phyloP scores from a whole-genome alignment of 2,329 filamentous ascomycete species.

The Chalaropsis thielavioides region DNA sequence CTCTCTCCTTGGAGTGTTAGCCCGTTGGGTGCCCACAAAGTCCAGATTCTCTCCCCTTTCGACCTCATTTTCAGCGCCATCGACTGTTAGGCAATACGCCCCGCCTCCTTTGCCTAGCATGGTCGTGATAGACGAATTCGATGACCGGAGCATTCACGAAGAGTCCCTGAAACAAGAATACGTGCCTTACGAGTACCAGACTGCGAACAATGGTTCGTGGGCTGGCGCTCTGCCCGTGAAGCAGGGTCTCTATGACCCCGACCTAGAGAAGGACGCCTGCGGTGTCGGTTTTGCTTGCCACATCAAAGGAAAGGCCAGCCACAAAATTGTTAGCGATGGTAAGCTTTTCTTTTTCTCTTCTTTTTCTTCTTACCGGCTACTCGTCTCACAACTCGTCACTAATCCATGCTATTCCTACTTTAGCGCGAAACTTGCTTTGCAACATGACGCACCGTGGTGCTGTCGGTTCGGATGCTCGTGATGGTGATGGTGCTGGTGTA shows the following conservation, averaged over 20 bases:
- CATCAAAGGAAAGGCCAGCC: constrained; percentile 92
- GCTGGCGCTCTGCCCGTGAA: constrained; percentile 89
- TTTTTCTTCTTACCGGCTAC: background rate
- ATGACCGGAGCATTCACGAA: constrained; percentile 44
- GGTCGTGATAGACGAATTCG: constrained; percentile 52
- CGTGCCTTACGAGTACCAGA: constrained; percentile 71
- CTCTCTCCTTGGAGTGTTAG: background rate
- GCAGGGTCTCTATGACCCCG: constrained; percentile 94
- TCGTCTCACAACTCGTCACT: background rate
- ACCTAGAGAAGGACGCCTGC: constrained; percentile 95
- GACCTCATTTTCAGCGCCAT: constrained; percentile 3
- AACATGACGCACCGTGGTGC: constrained; percentile 99
- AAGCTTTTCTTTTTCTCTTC: constrained; percentile 27
- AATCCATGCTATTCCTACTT: background rate
- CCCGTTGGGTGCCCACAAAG: background rate
- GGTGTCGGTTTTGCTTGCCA: constrained; percentile 98
- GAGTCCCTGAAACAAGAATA: constrained; percentile 47
- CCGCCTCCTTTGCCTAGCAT: constrained; percentile 46
- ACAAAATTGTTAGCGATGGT: constrained; percentile 99
- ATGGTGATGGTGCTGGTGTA: constrained; percentile 95
- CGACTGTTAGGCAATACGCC: constrained; percentile 6
- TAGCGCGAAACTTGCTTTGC: constrained; percentile 84
- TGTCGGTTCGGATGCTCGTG: constrained; percentile 91
- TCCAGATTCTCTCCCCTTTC: background rate
- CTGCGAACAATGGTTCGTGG: constrained; percentile 75